These are phyloP conservation scores for Daldinia vernicosa DNA, from an alignment of 495 filamentous ascomycete genomes.

Conservation along the genomic window DNA sequence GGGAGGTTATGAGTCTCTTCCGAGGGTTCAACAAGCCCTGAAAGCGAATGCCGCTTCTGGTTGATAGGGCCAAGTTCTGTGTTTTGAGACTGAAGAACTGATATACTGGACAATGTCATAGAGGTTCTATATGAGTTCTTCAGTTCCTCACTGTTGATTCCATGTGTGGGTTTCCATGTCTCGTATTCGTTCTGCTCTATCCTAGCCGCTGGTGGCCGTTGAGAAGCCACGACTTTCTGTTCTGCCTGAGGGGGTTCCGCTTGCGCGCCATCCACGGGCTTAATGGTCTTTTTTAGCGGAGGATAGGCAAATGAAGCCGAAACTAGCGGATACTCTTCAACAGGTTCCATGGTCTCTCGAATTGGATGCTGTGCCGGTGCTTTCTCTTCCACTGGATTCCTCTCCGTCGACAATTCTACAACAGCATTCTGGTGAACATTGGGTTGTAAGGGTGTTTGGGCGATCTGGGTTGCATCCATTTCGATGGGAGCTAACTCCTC, in stretches of 20 bases:
- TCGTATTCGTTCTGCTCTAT: slow-evolving; percentile 42
- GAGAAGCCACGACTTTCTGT: slow-evolving; percentile 34
- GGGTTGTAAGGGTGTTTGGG: slow-evolving; percentile 29
- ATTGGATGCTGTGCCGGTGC: slow-evolving; percentile 18
- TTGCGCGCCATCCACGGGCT: background rate
- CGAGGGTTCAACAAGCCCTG: slow-evolving; percentile 10
- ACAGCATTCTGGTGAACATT: slow-evolving; percentile 16
- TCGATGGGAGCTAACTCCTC: slow-evolving; percentile 56
- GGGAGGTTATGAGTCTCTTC: slow-evolving; percentile 8
- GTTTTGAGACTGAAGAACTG: slow-evolving; percentile 41
- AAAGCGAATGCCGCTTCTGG: slow-evolving; percentile 34
- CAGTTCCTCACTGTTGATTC: slow-evolving; percentile 11
- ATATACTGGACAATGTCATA: slow-evolving; percentile 29
- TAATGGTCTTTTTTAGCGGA: slow-evolving; percentile 22
- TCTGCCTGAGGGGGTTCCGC: slow-evolving; percentile 2
- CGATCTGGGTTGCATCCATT: slow-evolving; percentile 44
- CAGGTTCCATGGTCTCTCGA: slow-evolving; percentile 19
- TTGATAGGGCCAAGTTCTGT: slow-evolving; percentile 33
- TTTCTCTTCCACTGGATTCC: slow-evolving; percentile 43
- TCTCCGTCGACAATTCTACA: slow-evolving; percentile 47
- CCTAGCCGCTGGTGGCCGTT: slow-evolving; percentile 19
- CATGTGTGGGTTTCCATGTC: slow-evolving; percentile 47
- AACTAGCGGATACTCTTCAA: slow-evolving; percentile 41
- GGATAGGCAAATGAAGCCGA: slow-evolving; percentile 46
- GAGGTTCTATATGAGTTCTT: slow-evolving; percentile 26